Evolutionary conservation across 257 asterid species (phyloP), one percentile per base, ranked within the genome.

Genomic region (Solanum ossicruentum): DNA sequence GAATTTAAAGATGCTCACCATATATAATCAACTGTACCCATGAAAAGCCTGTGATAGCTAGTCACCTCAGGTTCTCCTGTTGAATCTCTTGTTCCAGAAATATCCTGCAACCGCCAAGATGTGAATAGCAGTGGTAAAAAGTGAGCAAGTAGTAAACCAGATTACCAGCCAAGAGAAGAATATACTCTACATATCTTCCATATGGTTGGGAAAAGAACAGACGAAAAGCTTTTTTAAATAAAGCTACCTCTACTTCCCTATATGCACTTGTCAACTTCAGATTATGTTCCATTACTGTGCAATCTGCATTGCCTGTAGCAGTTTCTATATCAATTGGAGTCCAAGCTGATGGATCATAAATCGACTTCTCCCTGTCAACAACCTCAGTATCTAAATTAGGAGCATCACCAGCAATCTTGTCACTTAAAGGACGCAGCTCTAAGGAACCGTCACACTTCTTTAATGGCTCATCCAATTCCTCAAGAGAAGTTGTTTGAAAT

Each of bases 11-110:
- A 90, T 26, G 39, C 95, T 90, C 86, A 96, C 99, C 99, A 96
- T 89, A 96, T 96, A 86, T 96, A 96, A 88, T 96, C 99, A 51
- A 95, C 98, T 15, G 99, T 93, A 87, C 99, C 99, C 51, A 87
- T 88, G 90, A 96, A 96, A 87, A 89, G 90, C 69, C 93, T 91
- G 88, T 96, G 95, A 88, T 96, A 93, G 94, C 97, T 94, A 85
- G 99, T 95, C 61, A 91, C 92, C 55, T 89, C 90, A 41, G 99
- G 99, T 86, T 96, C 99, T 57, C 98, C 98, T 70, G 86, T 88
- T 79, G 93, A 88, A 86, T 93, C 99, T 89, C 99, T 93, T 79
- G 91, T 89, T 49, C 93, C 95, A 15, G 91, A 87, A 85, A 86
- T 71, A 85, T 81, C 93, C 98, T 93, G 94, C 90, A 90, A 86